These are phyloP conservation scores for Tagetes erecta DNA, from an alignment of 129 eudicot genomes.

Conservation along the genomic window DNA sequence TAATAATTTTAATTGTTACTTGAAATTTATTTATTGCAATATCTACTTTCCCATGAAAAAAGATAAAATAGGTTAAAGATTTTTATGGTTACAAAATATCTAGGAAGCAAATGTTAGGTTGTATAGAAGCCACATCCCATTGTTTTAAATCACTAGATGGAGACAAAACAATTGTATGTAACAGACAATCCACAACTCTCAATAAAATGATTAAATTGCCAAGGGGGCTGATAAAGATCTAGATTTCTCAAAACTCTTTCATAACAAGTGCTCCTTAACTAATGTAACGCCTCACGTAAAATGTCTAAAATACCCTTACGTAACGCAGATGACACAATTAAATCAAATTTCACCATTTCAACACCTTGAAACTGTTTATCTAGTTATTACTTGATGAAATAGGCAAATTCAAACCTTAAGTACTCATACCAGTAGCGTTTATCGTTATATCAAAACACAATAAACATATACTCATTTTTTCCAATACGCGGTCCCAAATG, in stretches of 20 bases:
- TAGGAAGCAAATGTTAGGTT: conserved; percentile 30
- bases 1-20: too few relatives aligned
- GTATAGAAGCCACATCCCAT: conserved; percentile 41
- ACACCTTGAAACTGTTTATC: too few relatives aligned
- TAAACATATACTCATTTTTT: background rate
- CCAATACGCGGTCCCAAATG: background rate
- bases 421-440: background rate
- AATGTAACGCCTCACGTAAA: background rate
- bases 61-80: conserved; percentile 7
- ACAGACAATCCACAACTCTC: conserved; percentile 30
- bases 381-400: too few relatives aligned
- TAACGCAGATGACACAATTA: too few relatives aligned
- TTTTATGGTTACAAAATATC: conserved; percentile 20
- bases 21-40: background rate
- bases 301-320: conserved; percentile 22
- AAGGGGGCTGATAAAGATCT: conserved; percentile 31
- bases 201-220: conserved; percentile 18
- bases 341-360: too few relatives aligned
- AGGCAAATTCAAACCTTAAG: background rate
- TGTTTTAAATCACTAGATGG: conserved; percentile 26
- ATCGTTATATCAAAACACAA: background rate
- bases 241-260: conserved; percentile 20
- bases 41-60: background rate
- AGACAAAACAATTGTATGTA: conserved; percentile 15
- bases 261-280: too few relatives aligned